A percentile compares a stretch with the other conserved stretches of the same genome.
Evolutionary conservation across 306 rosid species (phyloP).

Genomic region (Inga oerstediana): DNA sequence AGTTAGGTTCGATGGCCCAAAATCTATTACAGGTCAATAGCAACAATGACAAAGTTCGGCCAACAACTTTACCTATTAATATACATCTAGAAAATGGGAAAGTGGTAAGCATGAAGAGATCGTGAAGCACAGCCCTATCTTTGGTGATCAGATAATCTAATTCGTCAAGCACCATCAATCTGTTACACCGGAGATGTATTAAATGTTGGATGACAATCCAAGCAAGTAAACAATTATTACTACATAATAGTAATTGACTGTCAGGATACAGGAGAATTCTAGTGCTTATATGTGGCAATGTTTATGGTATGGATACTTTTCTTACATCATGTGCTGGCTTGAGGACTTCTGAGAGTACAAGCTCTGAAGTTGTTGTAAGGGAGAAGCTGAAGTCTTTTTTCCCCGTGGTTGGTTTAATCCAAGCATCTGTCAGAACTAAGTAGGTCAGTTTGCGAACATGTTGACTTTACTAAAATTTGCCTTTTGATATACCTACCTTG

Average conservation of each 20-base stretch:
- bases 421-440: slow-evolving; percentile 58
- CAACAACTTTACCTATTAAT: slow-evolving; percentile 62
- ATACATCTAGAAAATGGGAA: slow-evolving; percentile 87
- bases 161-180: slow-evolving; percentile 86
- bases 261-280: not conserved
- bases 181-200: slow-evolving; percentile 35
- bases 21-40: not conserved
- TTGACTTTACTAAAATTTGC: slow-evolving; percentile 1
- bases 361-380: slow-evolving; percentile 79
- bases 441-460: slow-evolving; percentile 29
- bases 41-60: not conserved
- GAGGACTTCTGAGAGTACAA: slow-evolving; percentile 63
- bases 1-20: slow-evolving; percentile 6
- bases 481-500: slow-evolving; percentile 53
- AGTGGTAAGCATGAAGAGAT: slow-evolving; percentile 91
- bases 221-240: slow-evolving; percentile 14
- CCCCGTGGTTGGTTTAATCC: slow-evolving; percentile 45
- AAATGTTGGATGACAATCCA: slow-evolving; percentile 16
- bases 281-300: not conserved
- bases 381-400: slow-evolving; percentile 50
- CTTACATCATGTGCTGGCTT: slow-evolving; percentile 72
- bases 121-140: slow-evolving; percentile 86
- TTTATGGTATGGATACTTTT: not conserved
- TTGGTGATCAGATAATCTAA: slow-evolving; percentile 89
- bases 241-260: not conserved